Evolutionary conservation across 208 protist genomes (phyloP).

Genomic region (Acanthamoeba triangularis): DNA sequence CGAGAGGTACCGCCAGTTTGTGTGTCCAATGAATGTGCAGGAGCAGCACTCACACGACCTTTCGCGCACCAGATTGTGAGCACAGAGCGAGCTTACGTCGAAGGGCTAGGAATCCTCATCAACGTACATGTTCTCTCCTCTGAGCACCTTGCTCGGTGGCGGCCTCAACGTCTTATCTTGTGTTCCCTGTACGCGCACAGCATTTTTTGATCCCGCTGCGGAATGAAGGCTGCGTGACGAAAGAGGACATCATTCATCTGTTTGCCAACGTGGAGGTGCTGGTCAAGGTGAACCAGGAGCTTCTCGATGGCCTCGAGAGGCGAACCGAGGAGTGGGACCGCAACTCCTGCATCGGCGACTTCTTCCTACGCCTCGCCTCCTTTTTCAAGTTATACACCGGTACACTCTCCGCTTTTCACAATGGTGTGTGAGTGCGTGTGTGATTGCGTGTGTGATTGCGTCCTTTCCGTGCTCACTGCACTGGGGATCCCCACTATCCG

Average conservation of each 20-base stretch:
- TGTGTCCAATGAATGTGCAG: neutral
- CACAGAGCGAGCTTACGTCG: slow-evolving; percentile 53
- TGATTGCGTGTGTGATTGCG: neutral
- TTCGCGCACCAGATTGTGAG: neutral
- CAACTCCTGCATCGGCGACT: slow-evolving; percentile 23
- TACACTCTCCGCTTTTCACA: neutral
- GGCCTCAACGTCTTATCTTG: neutral
- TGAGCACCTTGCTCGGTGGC: neutral
- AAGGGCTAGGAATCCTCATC: neutral
- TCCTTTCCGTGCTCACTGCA: neutral
- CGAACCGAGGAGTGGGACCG: slow-evolving; percentile 33
- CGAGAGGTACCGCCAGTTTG: neutral
- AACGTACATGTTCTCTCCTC: neutral
- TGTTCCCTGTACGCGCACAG: neutral
- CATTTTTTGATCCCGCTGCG: slow-evolving; percentile 4
- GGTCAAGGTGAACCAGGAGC: slow-evolving; percentile 31
- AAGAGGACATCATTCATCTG: slow-evolving; percentile 8
- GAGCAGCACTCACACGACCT: neutral
- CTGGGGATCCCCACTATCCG: too few species aligned
- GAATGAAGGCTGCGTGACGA: neutral
- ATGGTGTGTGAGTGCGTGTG: neutral
- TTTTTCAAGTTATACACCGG: slow-evolving; percentile 49
- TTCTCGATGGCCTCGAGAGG: neutral
- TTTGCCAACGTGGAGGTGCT: slow-evolving; percentile 57
- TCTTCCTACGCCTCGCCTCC: slow-evolving; percentile 20